Evolutionary conservation across 139 green algal species (phyloP).

Genomic region (Nannochloris sp.): DNA sequence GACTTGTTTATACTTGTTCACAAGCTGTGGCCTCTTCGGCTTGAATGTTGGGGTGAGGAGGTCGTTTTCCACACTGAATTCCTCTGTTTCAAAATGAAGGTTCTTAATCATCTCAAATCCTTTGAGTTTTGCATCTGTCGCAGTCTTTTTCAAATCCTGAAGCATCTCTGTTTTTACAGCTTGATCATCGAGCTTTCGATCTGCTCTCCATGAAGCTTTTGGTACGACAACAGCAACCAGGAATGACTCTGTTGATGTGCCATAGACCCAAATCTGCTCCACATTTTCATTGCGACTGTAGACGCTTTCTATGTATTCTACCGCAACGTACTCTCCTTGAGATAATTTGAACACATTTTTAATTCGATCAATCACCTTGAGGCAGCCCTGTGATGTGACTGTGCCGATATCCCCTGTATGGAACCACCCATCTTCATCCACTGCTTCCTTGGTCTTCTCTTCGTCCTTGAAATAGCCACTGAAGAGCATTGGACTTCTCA

Average conservation of each 20-base stretch:
- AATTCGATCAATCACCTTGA: conserved; percentile 90
- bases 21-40: conserved; percentile 75
- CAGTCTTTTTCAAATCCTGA: conserved; percentile 38
- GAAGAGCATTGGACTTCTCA: conserved; percentile 65
- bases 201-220: conserved; percentile 33
- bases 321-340: conserved; percentile 73
- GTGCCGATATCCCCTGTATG: conserved; percentile 72
- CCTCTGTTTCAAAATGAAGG: conserved; percentile 36
- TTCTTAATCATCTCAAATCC: conserved; percentile 70
- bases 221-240: conserved; percentile 87
- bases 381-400: conserved; percentile 44
- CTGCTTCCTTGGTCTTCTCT: conserved; percentile 54
- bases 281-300: conserved; percentile 59
- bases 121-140: conserved; percentile 74
- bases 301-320: conserved; percentile 82
- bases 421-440: conserved; percentile 82
- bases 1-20: conserved; percentile 50
- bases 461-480: conserved; percentile 73
- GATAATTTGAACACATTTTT: conserved; percentile 99
- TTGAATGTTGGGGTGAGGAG: conserved; percentile 78
- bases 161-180: conserved; percentile 36
- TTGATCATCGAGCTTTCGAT: not conserved
- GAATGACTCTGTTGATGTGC: conserved; percentile 49
- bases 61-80: conserved; percentile 51
- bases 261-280: conserved; percentile 87